Base-by-base conservation (phyloP, 352 stramenopile genomes). In the Pythium oligandrum region DNA sequence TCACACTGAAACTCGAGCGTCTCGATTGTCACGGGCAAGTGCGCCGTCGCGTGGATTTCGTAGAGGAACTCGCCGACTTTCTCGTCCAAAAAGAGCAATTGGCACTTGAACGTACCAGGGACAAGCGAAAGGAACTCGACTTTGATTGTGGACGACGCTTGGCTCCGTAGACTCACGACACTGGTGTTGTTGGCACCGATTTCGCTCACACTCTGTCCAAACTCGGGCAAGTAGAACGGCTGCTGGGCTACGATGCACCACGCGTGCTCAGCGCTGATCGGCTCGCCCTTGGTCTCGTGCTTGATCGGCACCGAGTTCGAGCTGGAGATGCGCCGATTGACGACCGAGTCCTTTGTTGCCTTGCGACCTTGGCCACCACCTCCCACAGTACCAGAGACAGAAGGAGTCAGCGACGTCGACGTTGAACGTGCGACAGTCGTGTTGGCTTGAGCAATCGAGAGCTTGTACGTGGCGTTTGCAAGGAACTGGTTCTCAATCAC, bases 61-160 rank as follows among this genome's bases (percentile, higher is more conserved):
- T 97, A 96, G 48, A 95, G 73, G 51, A 98, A 98, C 55, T 98
- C 91, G n/a, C 93, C 94, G 3, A 96, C 74, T 12, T 88, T 87
- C 38, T 97, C 83, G 47, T 98, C 89, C 17, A 97, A 40, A 17
- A 98, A 93, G 0, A 97, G 64, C 4, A 98, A 44, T 50, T 96
- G 84, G 48, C 86, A 97, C 30, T 78, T 82, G 73, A 96, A 98
- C 34, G 73, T 78, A 0, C 94, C 94, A 7, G 90, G 85, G 4
- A 83, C 39, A 5, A 98, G 78, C 0, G 93, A 82, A 2, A 98
- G 55, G 30, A 98, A 91, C 51, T 97, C 78, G 5, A 98, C 51
- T 31, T 83, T 90, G 4, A 98, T 53, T 0, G 71, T 88, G 1
- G 70, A 61, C 2, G 74, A 81, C 5, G 57, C 61, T 37, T 84